Base-by-base conservation (phyloP, 148 eudicot genomes). In the Oxyria digyna region DNA sequence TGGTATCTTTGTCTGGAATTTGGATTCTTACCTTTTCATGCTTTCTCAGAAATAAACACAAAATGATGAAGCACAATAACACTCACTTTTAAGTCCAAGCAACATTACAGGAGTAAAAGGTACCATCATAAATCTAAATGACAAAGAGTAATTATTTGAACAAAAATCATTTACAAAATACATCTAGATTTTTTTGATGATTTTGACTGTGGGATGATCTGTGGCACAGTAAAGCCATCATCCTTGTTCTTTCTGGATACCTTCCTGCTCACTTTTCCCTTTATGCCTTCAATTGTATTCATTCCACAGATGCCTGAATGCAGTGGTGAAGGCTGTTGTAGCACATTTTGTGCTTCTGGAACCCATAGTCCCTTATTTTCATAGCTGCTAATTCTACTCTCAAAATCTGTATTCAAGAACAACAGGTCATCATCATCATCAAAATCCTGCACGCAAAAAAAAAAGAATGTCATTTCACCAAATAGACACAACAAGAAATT, bases 291-390 rank as follows among this genome's bases (percentile, higher is more conserved):
- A 55, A 12, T 27, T 55, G 26, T n/a, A 24, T 27, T 59, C n/a
- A 31, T 38, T 3, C 31, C 32, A 32, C 42, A 71, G 14, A 41
- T 18, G 41, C 17, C 31, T 14, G 37, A 59, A 59, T 59, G 29
- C 33, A 59, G 29, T 13, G 17, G 18, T 59, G 67, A 21, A 31
- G 78, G 67, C 40, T 77, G 69, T 41, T 74, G 70, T 17, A 62
- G 68, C 41, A 33, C 55, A 1, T 33, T 26, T 55, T 80, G 81
- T 54, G 87, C 84, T 78, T 88, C 88, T 69, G 97, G 96, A 54
- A 85, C 92, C 87, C 87, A 79, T 45, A 78, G 21, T 10, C 85
- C 83, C 12, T 42, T 71, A 48, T 67, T 79, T 64, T 83, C 77
- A 73, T 71, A 20, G 32, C 73, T 77, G 54, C 70, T 73, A 35